phyloP scores from a whole-genome alignment of 2,329 filamentous ascomycete genomes.

The Aspergillus floridensis region DNA sequence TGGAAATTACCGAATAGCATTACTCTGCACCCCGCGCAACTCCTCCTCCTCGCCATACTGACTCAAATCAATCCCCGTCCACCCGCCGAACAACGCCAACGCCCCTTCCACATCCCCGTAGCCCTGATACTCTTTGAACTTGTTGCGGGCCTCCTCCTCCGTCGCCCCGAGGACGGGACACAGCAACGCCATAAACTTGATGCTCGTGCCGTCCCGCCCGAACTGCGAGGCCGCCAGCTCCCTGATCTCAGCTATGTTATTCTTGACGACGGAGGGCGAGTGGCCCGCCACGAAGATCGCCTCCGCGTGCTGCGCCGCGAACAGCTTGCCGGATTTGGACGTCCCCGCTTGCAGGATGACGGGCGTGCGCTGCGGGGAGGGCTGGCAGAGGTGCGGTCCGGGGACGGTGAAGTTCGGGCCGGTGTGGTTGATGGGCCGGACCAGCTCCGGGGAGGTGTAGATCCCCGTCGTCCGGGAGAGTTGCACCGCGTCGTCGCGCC shows the following conservation, averaged over 20 bases:
- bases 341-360: slow-evolving; percentile 69
- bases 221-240: slow-evolving; percentile 51
- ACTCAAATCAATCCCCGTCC: slow-evolving; percentile 66
- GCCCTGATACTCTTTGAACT: slow-evolving; percentile 60
- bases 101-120: slow-evolving; percentile 66
- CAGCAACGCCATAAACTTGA: slow-evolving; percentile 67
- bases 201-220: slow-evolving; percentile 56
- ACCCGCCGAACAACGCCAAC: slow-evolving; percentile 68
- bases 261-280: slow-evolving; percentile 59
- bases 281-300: slow-evolving; percentile 69
- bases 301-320: slow-evolving; percentile 69
- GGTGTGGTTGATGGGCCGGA: slow-evolving; percentile 64
- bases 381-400: slow-evolving; percentile 65
- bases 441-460: slow-evolving; percentile 58
- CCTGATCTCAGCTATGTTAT: slow-evolving; percentile 63
- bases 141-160: slow-evolving; percentile 63
- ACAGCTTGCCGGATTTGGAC: slow-evolving; percentile 62
- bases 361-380: slow-evolving; percentile 66
- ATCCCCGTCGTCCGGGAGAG: slow-evolving; percentile 57
- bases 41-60: slow-evolving; percentile 64
- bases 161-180: slow-evolving; percentile 65
- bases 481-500: slow-evolving; percentile 65
- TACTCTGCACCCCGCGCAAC: slow-evolving; percentile 59
- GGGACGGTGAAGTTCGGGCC: slow-evolving; percentile 64
- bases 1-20: slow-evolving; percentile 52